Percentiles rank a stretch among this genome's conserved stretches.
These are phyloP conservation scores for Silene coronaria DNA, from an alignment of 179 eudicot genomes.

Conservation along the genomic window DNA sequence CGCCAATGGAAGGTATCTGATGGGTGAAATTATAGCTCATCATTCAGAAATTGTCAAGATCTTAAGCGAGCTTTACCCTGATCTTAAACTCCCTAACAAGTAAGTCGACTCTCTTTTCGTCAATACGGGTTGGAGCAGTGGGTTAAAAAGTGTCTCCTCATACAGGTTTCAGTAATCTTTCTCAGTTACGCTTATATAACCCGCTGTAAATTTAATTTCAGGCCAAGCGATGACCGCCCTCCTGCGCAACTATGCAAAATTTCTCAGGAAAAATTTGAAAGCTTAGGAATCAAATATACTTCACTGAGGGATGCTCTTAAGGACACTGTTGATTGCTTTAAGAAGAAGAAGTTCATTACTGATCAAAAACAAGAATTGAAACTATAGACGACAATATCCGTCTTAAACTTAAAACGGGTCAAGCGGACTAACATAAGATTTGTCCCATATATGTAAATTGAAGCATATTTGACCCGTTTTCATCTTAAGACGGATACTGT, in stretches of 20 bases:
- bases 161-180: no score
- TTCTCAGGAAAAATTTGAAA: constrained; percentile 34
- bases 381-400: background rate
- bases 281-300: constrained; percentile 43
- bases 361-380: background rate
- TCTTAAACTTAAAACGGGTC: no score
- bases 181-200: no score
- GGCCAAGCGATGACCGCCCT: constrained; percentile 43
- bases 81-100: constrained; percentile 34
- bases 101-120: constrained; percentile 12
- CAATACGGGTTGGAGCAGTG: no score
- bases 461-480: no score
- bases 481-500: no score
- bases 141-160: no score
- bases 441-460: no score
- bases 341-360: constrained; percentile 34
- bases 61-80: constrained; percentile 34
- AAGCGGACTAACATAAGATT: no score
- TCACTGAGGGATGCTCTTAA: constrained; percentile 33
- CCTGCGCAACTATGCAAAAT: constrained; percentile 32
- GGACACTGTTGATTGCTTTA: constrained; percentile 46
- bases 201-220: constrained; percentile 14
- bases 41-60: constrained; percentile 26
- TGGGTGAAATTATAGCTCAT: constrained; percentile 28
- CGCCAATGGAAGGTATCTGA: constrained; percentile 37